Percentiles rank a stretch among this genome's conserved stretches.
Evolutionary conservation across 2,329 filamentous ascomycete genomes (phyloP).

Genomic region (Penicillium sp.): DNA sequence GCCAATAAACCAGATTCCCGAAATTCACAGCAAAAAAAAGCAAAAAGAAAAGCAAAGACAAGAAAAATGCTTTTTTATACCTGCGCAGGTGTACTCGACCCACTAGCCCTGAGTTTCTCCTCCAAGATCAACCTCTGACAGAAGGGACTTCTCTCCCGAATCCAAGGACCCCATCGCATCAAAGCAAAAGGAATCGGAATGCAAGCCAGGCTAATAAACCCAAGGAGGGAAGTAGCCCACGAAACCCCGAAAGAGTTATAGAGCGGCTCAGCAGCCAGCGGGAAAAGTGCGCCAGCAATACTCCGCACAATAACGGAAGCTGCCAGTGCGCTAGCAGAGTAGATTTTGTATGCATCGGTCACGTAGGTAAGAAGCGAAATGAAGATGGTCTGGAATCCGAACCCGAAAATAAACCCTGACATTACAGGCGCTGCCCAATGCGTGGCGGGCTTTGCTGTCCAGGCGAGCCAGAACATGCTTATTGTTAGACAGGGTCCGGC

Average conservation of each 20-base stretch:
- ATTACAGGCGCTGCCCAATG: conserved; percentile 58
- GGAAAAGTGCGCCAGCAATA: conserved; percentile 55
- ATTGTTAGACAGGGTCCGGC: conserved; percentile 63
- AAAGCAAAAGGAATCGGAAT: conserved; percentile 44
- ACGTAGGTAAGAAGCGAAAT: conserved; percentile 64
- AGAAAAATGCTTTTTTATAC: background rate
- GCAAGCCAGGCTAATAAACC: conserved; percentile 39
- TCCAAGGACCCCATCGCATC: conserved; percentile 26
- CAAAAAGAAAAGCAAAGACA: background rate
- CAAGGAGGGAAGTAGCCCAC: conserved; percentile 44
- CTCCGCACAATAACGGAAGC: conserved; percentile 52
- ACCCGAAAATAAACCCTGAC: conserved; percentile 60
- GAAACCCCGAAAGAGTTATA: conserved; percentile 40
- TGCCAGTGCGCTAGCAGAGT: conserved; percentile 57
- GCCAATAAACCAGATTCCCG: background rate
- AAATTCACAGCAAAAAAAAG: background rate
- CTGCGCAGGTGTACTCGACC: conserved; percentile 17
- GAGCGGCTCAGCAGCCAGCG: conserved; percentile 47
- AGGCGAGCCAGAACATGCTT: conserved; percentile 57
- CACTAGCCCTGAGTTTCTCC: conserved; percentile 18
- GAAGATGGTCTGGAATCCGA: conserved; percentile 63
- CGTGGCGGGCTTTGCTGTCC: conserved; percentile 50
- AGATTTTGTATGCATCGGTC: conserved; percentile 66
- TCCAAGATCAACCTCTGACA: conserved; percentile 30
- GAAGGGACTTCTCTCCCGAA: conserved; percentile 31